Conservation (phyloP, 2,329 filamentous ascomycete species). For the Penicillium sp. region DNA sequence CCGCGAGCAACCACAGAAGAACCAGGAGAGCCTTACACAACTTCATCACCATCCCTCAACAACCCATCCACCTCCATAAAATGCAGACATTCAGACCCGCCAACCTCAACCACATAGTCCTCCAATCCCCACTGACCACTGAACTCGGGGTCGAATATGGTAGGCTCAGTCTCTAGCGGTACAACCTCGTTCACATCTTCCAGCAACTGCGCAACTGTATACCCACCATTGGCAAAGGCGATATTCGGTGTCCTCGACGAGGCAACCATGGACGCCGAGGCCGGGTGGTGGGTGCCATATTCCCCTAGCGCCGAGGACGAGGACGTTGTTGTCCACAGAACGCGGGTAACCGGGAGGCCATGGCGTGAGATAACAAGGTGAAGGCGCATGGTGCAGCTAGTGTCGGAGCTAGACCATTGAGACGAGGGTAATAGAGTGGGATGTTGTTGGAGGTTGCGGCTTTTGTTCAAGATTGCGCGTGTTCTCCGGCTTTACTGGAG, state of each 20-base stretch:
- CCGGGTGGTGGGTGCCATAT: slow-evolving; percentile 29
- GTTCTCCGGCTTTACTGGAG: slow-evolving; percentile 2
- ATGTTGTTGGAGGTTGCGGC: neutral
- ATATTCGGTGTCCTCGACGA: slow-evolving; percentile 44
- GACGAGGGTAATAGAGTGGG: slow-evolving; percentile 6
- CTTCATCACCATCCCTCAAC: slow-evolving; percentile 81
- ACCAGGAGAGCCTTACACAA: slow-evolving; percentile 64
- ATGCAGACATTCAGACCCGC: slow-evolving; percentile 86
- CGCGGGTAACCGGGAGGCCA: slow-evolving; percentile 71
- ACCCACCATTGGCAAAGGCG: slow-evolving; percentile 55
- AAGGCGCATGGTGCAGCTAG: slow-evolving; percentile 65
- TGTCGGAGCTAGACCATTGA: slow-evolving; percentile 25
- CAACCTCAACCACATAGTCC: slow-evolving; percentile 84
- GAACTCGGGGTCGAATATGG: slow-evolving; percentile 38
- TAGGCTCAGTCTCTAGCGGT: slow-evolving; percentile 72
- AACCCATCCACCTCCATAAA: slow-evolving; percentile 74
- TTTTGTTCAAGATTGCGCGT: slow-evolving; percentile 9
- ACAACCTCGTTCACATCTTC: slow-evolving; percentile 79
- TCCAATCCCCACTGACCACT: slow-evolving; percentile 78
- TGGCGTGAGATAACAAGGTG: slow-evolving; percentile 75
- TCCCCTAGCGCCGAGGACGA: slow-evolving; percentile 27
- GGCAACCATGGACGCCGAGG: slow-evolving; percentile 42
- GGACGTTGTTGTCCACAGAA: slow-evolving; percentile 71
- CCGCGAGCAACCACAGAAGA: neutral
- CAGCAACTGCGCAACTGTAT: slow-evolving; percentile 77